Evolutionary conservation across 2,329 filamentous ascomycete species (phyloP).

Genomic region (Cladosporium oxysporum): DNA sequence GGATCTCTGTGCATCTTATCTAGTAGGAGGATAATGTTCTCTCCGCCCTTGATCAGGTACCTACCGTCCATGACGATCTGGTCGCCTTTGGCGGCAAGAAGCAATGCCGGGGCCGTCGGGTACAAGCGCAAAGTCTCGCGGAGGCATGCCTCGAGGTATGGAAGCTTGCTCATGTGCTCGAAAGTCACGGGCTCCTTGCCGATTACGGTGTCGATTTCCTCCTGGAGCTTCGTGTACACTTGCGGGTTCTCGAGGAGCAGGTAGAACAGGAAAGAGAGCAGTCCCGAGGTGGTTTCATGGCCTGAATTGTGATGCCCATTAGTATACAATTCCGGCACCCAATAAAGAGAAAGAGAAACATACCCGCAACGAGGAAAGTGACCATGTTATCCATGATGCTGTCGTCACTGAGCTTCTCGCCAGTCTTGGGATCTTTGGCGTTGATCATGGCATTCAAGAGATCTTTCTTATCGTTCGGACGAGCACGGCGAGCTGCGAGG

Average conservation of each 20-base stretch:
- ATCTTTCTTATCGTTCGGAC: conserved; percentile 45
- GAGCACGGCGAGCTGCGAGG: conserved; percentile 1
- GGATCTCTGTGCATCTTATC: conserved; percentile 44
- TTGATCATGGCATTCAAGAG: conserved; percentile 61
- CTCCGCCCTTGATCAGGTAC: conserved; percentile 39
- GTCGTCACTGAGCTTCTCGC: conserved; percentile 57
- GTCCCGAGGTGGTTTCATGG: conserved; percentile 40
- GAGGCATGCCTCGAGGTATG: conserved; percentile 56
- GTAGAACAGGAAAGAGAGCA: conserved; percentile 47
- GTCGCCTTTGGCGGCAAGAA: conserved; percentile 37
- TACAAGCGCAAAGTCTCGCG: conserved; percentile 58
- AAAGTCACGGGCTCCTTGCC: conserved; percentile 48
- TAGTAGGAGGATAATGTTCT: conserved; percentile 36
- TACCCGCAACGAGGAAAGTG: conserved; percentile 62
- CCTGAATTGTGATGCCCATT: neutral
- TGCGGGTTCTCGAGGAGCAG: conserved; percentile 55
- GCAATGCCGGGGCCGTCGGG: conserved; percentile 56
- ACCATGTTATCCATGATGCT: conserved; percentile 69
- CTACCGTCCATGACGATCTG: conserved; percentile 47
- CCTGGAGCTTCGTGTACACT: conserved; percentile 49
- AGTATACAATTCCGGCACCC: neutral
- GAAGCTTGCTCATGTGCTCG: conserved; percentile 53
- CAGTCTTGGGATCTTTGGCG: conserved; percentile 63
- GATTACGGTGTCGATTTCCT: conserved; percentile 56
- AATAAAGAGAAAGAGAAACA: neutral